These are phyloP conservation scores for Pneumocystis carinii DNA, from an alignment of 1,139 yeast species.

Conservation along the genomic window DNA sequence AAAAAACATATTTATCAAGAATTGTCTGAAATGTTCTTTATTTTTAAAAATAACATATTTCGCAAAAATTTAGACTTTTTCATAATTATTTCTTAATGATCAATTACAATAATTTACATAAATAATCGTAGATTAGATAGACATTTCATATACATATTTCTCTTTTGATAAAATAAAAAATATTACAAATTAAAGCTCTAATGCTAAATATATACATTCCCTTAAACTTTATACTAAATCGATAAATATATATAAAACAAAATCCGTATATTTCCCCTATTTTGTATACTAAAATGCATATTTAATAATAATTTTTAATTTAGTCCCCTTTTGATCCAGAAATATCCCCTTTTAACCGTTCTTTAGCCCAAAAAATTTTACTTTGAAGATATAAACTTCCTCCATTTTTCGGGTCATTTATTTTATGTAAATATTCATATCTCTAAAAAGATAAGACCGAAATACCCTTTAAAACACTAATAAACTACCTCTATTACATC, in stretches of 20 bases:
- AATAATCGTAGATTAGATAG: too few relatives aligned
- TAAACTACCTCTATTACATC: conserved; percentile 37
- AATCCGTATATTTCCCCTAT: not conserved
- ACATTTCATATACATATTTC: too few relatives aligned
- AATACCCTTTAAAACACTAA: not conserved
- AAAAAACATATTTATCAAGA: too few relatives aligned
- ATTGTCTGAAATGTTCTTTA: not conserved
- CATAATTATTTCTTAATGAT: too few relatives aligned
- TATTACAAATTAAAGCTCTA: not conserved
- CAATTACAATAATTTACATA: too few relatives aligned
- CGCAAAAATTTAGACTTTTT: too few relatives aligned
- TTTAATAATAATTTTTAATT: not conserved
- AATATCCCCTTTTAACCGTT: conserved; percentile 41
- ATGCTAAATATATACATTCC: not conserved
- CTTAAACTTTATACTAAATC: not conserved
- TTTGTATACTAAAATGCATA: not conserved
- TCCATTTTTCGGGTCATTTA: conserved; percentile 84
- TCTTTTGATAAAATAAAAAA: not conserved
- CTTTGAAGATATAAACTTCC: conserved; percentile 87
- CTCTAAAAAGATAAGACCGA: conserved; percentile 23
- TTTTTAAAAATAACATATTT: too few relatives aligned
- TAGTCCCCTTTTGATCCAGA: conserved; percentile 15
- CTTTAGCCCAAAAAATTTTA: conserved; percentile 77
- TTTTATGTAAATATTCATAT: conserved; percentile 69
- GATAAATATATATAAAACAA: not conserved